A percentile compares a stretch with the other conserved stretches of the same genome.
Evolutionary conservation across 495 filamentous ascomycete species (phyloP).

Genomic region (Arthonia radiata): DNA sequence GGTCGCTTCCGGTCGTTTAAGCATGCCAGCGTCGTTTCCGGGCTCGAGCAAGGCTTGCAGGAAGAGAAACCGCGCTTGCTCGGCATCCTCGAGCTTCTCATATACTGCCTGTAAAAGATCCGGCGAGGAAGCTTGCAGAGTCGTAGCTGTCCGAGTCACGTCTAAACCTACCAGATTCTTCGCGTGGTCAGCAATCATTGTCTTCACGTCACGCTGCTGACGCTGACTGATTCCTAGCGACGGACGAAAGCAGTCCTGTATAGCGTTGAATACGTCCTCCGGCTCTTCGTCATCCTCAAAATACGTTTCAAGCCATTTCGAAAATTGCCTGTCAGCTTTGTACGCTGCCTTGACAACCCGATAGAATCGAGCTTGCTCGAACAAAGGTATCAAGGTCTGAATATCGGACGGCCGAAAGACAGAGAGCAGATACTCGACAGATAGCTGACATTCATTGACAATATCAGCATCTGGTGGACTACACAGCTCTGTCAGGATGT

Average conservation of each 20-base stretch:
- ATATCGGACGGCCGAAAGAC: conserved; percentile 77
- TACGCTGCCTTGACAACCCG: conserved; percentile 86
- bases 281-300: conserved; percentile 65
- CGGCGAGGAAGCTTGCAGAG: conserved; percentile 38
- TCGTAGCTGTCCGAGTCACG: conserved; percentile 39
- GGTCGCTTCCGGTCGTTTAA: conserved; percentile 13
- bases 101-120: conserved; percentile 50
- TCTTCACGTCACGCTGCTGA: conserved; percentile 49
- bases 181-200: conserved; percentile 43
- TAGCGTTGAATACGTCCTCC: conserved; percentile 47
- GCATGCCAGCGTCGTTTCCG: conserved; percentile 16
- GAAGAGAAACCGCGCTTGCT: conserved; percentile 48
- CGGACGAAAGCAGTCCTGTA: conserved; percentile 58
- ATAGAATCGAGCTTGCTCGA: conserved; percentile 64
- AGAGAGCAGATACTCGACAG: conserved; percentile 82
- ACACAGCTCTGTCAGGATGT: conserved; percentile 61
- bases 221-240: conserved; percentile 42
- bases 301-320: conserved; percentile 53
- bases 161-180: conserved; percentile 43
- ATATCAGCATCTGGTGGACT: conserved; percentile 57
- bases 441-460: conserved; percentile 83
- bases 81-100: conserved; percentile 33
- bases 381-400: conserved; percentile 43
- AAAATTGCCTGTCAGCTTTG: conserved; percentile 52
- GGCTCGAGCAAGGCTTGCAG: conserved; percentile 59